Conservation (phyloP, 31 red algal genomes). For the Asparagopsis taxiformis region DNA sequence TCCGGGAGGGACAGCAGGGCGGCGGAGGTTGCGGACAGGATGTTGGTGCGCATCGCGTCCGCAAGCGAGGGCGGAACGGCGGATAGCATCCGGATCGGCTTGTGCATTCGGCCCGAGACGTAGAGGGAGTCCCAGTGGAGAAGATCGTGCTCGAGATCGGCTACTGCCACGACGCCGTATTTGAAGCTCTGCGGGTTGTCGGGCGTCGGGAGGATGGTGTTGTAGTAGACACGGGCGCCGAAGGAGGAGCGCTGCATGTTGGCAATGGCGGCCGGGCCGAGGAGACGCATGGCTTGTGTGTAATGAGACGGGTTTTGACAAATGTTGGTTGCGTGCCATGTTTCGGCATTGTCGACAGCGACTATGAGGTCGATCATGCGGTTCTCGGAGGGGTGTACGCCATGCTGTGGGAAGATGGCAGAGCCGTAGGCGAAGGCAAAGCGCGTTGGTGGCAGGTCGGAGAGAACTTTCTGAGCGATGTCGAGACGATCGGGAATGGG, state of each 20-base stretch:
- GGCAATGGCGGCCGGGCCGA: conserved; percentile 35
- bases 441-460: conserved; percentile 51
- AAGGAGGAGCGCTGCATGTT: conserved; percentile 47
- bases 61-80: conserved; percentile 20
- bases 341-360: conserved; percentile 62
- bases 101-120: conserved; percentile 89
- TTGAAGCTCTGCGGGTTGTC: conserved; percentile 62
- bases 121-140: conserved; percentile 83
- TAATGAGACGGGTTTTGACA: conserved; percentile 74
- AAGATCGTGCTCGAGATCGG: conserved; percentile 63
- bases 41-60: conserved; percentile 37
- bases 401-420: conserved; percentile 70
- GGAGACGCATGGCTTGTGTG: conserved; percentile 33
- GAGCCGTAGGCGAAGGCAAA: conserved; percentile 94
- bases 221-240: conserved; percentile 77
- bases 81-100: conserved; percentile 68
- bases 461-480: conserved; percentile 34
- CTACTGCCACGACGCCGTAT: conserved; percentile 75
- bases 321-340: conserved; percentile 79
- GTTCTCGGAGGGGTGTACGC: conserved; percentile 11
- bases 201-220: conserved; percentile 54
- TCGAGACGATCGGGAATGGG: conserved; percentile 12
- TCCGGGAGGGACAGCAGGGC: conserved; percentile 66
- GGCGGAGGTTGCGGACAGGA: conserved; percentile 44
- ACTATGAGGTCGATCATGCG: conserved; percentile 85